Conservation (phyloP, 2,329 filamentous ascomycete species). For the Fonsecaea pugnacius region DNA sequence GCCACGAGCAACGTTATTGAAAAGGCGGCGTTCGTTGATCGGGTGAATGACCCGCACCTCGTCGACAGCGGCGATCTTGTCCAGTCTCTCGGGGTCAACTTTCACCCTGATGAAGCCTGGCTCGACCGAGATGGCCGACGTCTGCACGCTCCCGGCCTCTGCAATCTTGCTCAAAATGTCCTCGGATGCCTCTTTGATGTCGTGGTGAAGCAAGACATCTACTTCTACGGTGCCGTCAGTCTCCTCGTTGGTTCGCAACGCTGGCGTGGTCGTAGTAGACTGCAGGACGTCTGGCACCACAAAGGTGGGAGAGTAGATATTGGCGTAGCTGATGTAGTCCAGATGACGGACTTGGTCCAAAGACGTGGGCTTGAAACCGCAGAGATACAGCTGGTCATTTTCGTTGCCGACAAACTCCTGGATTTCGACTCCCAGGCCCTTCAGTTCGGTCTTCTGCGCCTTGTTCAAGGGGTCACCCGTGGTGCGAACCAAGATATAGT, state of each 20-base stretch:
- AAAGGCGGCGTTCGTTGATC: slow-evolving; percentile 30
- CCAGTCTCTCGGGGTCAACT: neutral
- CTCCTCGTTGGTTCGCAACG: neutral
- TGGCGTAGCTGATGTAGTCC: neutral
- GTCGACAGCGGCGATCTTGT: slow-evolving; percentile 7
- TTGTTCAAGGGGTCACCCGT: neutral
- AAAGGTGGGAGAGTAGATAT: neutral
- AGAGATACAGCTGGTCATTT: slow-evolving; percentile 1
- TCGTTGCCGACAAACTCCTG: neutral
- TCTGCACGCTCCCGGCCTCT: slow-evolving; percentile 1
- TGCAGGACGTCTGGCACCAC: neutral
- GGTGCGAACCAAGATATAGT: slow-evolving; percentile 9
- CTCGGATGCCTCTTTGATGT: neutral
- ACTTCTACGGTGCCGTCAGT: slow-evolving; percentile 1
- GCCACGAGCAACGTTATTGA: slow-evolving; percentile 34
- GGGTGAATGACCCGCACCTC: slow-evolving; percentile 24
- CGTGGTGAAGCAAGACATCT: neutral
- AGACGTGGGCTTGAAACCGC: neutral
- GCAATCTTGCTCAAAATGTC: slow-evolving; percentile 3
- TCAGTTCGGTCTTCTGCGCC: neutral
- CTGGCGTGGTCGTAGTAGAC: neutral
- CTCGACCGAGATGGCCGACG: neutral
- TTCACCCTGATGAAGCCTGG: slow-evolving; percentile 1
- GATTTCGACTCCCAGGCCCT: slow-evolving; percentile 1
- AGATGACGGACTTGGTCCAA: neutral